Evolutionary conservation across 176 grass and related monocot genomes (phyloP), one percentile per base, ranked within the genome.

Genomic region (Panicum miliaceum): DNA sequence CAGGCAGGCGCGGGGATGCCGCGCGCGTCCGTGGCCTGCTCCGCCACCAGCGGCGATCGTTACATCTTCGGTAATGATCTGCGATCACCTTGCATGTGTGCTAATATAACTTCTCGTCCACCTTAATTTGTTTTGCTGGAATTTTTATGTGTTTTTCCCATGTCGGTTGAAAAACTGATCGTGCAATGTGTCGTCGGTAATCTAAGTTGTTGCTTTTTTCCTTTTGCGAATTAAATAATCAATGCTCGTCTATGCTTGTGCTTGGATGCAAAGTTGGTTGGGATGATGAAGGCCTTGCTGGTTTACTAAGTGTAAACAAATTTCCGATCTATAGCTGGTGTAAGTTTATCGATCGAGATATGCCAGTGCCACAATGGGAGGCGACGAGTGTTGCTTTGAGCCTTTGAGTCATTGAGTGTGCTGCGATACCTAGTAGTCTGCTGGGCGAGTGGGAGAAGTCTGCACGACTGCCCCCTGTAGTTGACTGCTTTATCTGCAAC

Each of bases 31-130:
- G 42, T 90, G n/a, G 46, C 80, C 64, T 90, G 80, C 90, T 71
- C 75, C 45, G 10, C 45, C 45, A 41, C 10, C 42, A 45, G 42
- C 27, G 92, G 90, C 6, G 94, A 92, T 40, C 94, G 89, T 69
- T 97, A 64, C 82, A 86, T 88, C 13, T 90, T 42, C 51, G 94
- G 94, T 97, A 84, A 40, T 0, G 22, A 16, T 6, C 26, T 41
- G 25, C 3, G 8, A 27, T 43, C 52, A 32, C 48, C 8, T 62
- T 27, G 4, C 7, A 22, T 64, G 19, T 64, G 0, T 3, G 34
- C n/a, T 20, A 18, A 51, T 15, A 56, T 23, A n/a, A n/a, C n/a
- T 6, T n/a, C 7, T 1, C 45, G 0, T 8, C 60, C 45, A 50
- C 26, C 9, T 16, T 16, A 14, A 27, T 48, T 58, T 22, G 27